Base-by-base conservation (phyloP, 148 eudicot genomes). In the Tetragonia tetragonoides region DNA sequence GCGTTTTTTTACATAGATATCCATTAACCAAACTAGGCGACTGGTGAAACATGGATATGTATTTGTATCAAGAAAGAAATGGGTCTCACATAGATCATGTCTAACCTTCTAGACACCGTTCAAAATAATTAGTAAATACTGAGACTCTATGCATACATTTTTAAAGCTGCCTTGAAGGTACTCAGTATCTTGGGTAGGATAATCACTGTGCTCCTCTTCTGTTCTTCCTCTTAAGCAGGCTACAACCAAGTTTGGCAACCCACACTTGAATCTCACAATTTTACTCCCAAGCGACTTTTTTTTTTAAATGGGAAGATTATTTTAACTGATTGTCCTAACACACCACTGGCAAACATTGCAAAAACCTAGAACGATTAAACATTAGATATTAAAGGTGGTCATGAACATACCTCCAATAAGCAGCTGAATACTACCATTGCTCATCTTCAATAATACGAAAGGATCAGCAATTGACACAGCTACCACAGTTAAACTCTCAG, bases 391-490 rank as follows among this genome's bases (percentile, higher is more conserved):
- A 40, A 79, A 49, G 76, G 37, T 15, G 49, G 17, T 12, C 23
- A 73, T 51, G 12, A 54, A 62, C 49, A 65, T 88, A 95, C 99
- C 99, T 95, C 99, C 99, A 88, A 93, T 87, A 85, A 95, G 97
- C 81, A 95, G 96, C 88, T 90, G 97, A 70, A 93, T 81, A 77
- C 88, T 95, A 63, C 91, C 90, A 89, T 95, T 94, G 67, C 80
- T 87, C 99, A 95, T 95, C 82, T 89, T 91, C 72, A 95, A 80
- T 74, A 95, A 75, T 69, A 95, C 99, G 62, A 85, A 95, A 41
- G 99, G 99, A 88, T 95, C 99, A 78, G 92, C 94, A 66, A 95
- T 93, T 80, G 94, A 89, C 70, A 91, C 99, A 70, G 97, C 91
- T 57, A 86, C 87, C 66, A 95, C 97, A 21, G 77, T 81, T 75